Evolutionary conservation across 2,329 filamentous ascomycete genomes (phyloP), one percentile per base, ranked within the genome.

Genomic region (Stagonosporopsis tanaceti): DNA sequence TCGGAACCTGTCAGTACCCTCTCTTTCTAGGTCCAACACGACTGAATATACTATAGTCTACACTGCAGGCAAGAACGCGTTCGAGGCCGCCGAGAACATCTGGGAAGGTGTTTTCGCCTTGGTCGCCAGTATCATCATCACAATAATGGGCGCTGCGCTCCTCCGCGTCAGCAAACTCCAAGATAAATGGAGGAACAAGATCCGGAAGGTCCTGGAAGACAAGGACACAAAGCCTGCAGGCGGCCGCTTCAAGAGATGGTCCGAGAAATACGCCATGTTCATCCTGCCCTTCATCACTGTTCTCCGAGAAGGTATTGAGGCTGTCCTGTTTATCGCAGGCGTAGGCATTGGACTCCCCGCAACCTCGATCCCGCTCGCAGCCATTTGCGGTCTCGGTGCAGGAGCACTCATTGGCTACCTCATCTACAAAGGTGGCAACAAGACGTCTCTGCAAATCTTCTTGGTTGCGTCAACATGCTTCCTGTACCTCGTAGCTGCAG

Each of bases 211-310:
- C 2, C 77, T 95, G 28, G 86, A 90, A 64, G 73, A 82, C 11
- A 80, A 83, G 15, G 80, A 84, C 15, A 72, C 71, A 34, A 73
- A 72, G 12, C 75, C 75, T 11, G 68, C 74, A 2, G 75, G 74
- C 15, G 77, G 73, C 4, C 78, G 78, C 4, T 76, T 93, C 61
- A 89, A 89, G 76, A 77, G 80, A 53, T 90, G 85, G 78, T 77
- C 82, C 20, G 89, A 93, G 75, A 92, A 90, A 75, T 95, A 96
- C 71, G 87, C 88, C 70, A 92, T 96, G 89, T 95, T 96, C 74
- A 77, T 91, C 42, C 80, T 96, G 52, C 93, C 93, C 1, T 96
- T 96, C 76, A 83, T 96, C 72, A 96, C 92, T 0, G 89, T 95
- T n/a, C 79, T 96, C 14, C 83, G 93, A 34, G 92, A 96, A 75